Evolutionary conservation across 1,284 basidiomycete species (phyloP).

Genomic region (Microbotryum silenes-acaulis): DNA sequence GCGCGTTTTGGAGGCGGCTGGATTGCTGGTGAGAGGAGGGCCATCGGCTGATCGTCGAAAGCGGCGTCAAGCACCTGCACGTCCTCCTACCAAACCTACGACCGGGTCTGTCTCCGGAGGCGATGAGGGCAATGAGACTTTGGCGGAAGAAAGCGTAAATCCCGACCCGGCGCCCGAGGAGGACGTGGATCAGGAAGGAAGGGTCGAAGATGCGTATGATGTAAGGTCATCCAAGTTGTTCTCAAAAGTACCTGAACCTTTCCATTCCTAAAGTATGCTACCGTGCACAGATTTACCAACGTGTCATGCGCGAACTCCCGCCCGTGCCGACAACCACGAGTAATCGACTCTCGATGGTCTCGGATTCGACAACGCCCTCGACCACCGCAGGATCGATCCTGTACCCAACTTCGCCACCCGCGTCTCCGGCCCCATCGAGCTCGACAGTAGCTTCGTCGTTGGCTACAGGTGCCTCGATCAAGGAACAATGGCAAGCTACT

Average conservation of each 20-base stretch:
- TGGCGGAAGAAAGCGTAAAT: constrained; percentile 43
- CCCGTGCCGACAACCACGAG: neutral
- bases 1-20: constrained; percentile 76
- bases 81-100: constrained; percentile 13
- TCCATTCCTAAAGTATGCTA: neutral
- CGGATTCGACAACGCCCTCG: constrained; percentile 37
- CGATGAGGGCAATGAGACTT: constrained; percentile 27
- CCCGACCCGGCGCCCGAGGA: constrained; percentile 3
- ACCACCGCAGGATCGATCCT: neutral
- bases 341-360: constrained; percentile 56
- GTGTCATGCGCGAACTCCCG: constrained; percentile 24
- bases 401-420: neutral
- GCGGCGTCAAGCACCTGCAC: constrained; percentile 37
- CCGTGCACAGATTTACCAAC: constrained; percentile 23
- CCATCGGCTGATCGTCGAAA: constrained; percentile 42
- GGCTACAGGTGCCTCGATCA: neutral
- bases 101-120: constrained; percentile 2
- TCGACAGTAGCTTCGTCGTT: constrained; percentile 1
- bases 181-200: constrained; percentile 44
- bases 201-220: constrained; percentile 79
- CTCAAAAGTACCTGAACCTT: no score
- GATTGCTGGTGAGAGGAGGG: constrained; percentile 60
- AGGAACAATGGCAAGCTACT: constrained; percentile 18
- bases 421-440: constrained; percentile 6
- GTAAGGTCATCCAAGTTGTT: constrained; percentile 5